Conservation (phyloP, 805 yeast genomes). For the Zygotorulaspora chibaensis region DNA sequence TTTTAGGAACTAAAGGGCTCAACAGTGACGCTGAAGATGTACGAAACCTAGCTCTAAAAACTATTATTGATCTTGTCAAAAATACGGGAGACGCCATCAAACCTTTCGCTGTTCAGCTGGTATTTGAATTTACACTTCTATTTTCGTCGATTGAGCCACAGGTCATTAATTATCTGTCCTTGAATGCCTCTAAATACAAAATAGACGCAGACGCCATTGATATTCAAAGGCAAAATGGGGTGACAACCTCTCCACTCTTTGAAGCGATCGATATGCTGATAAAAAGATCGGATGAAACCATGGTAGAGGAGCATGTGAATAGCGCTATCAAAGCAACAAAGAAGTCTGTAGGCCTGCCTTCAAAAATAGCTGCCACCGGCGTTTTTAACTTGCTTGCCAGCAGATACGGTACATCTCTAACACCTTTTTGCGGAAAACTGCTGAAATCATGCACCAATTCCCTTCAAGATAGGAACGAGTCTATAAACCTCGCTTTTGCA, state of each 20-base stretch:
- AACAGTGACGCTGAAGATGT: conserved; percentile 85
- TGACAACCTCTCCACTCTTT: conserved; percentile 85
- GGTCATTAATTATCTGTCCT: conserved; percentile 72
- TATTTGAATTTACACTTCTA: conserved; percentile 62
- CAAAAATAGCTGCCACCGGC: conserved; percentile 79
- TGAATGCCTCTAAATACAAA: conserved; percentile 87
- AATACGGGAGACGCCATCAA: conserved; percentile 56
- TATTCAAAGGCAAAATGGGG: conserved; percentile 63
- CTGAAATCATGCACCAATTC: conserved; percentile 55
- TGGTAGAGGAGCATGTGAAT: conserved; percentile 42
- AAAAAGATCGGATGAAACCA: conserved; percentile 48
- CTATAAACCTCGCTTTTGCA: conserved; percentile 73
- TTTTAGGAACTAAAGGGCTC: conserved; percentile 74
- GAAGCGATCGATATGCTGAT: conserved; percentile 73
- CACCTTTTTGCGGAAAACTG: conserved; percentile 58
- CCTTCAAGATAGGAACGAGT: conserved; percentile 63
- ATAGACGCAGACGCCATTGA: conserved; percentile 69
- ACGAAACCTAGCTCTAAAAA: conserved; percentile 65
- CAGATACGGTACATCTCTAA: conserved; percentile 45
- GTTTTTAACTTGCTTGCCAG: conserved; percentile 62
- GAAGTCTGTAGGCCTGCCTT: conserved; percentile 80
- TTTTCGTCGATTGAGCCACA: conserved; percentile 93
- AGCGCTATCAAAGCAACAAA: conserved; percentile 54
- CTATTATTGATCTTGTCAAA: conserved; percentile 66
- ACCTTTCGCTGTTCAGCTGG: conserved; percentile 63